Conservation (phyloP, 2,329 filamentous ascomycete genomes). For the Arthrocladium fulminans region DNA sequence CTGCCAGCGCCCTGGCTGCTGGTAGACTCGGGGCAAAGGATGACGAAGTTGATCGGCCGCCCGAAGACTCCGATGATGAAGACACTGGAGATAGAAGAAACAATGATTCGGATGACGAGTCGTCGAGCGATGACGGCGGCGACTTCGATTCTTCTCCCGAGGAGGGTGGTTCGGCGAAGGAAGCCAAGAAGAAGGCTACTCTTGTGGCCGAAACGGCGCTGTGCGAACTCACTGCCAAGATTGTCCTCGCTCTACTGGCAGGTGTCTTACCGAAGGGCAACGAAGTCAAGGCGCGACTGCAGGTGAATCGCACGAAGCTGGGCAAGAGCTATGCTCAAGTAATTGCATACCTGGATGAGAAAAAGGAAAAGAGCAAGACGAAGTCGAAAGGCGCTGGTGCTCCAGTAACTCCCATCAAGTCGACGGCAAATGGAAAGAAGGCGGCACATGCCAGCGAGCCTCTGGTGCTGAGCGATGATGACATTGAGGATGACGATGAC, state of each 20-base stretch:
- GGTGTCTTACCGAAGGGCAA: slow-evolving; percentile 57
- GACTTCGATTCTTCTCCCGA: not conserved
- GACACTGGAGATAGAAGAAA: slow-evolving; percentile 6
- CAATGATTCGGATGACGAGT: slow-evolving; percentile 24
- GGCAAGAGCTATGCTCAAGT: slow-evolving; percentile 82
- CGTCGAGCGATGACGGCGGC: slow-evolving; percentile 24
- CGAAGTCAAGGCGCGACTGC: slow-evolving; percentile 62
- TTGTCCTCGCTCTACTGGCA: slow-evolving; percentile 70
- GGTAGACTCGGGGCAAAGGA: slow-evolving; percentile 9
- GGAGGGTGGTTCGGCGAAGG: slow-evolving; percentile 8
- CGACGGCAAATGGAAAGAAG: slow-evolving; percentile 11
- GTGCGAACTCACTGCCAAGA: slow-evolving; percentile 75
- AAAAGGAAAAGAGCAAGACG: slow-evolving; percentile 34
- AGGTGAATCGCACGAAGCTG: slow-evolving; percentile 69
- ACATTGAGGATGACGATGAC: slow-evolving; percentile 16
- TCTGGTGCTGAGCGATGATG: slow-evolving; percentile 20
- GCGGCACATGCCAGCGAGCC: slow-evolving; percentile 12
- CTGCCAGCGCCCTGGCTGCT: not conserved
- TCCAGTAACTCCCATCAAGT: slow-evolving; percentile 6
- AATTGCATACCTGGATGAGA: slow-evolving; percentile 67
- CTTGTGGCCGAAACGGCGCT: slow-evolving; percentile 76
- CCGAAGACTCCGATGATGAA: slow-evolving; percentile 45
- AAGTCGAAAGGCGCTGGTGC: slow-evolving; percentile 15
- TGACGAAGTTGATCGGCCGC: slow-evolving; percentile 23
- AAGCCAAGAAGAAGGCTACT: slow-evolving; percentile 51